phyloP scores from a whole-genome alignment of 768 basidiomycete species.

The Macrolepiota albuminosa region DNA sequence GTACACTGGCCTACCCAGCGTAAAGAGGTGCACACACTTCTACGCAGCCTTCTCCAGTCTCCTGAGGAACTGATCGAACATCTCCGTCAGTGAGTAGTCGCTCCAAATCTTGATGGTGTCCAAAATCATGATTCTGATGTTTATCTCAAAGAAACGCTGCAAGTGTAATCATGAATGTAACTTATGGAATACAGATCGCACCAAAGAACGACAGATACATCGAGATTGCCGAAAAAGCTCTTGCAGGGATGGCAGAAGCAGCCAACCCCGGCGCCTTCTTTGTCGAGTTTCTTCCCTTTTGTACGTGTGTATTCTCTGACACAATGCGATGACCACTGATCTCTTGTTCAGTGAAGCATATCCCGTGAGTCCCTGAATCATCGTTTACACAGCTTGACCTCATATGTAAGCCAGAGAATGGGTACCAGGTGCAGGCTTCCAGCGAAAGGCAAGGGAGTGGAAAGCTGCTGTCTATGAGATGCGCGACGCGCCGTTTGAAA shows the following conservation, averaged over 20 bases:
- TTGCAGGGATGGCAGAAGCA: conserved; percentile 46
- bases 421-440: conserved; percentile 48
- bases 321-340: background rate
- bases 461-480: conserved; percentile 42
- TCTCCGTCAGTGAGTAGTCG: conserved; percentile 39
- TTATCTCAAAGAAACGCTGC: conserved; percentile 36
- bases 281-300: conserved; percentile 43
- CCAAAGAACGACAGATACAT: conserved; percentile 42
- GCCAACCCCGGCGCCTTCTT: conserved; percentile 49
- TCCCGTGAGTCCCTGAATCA: conserved; percentile 31
- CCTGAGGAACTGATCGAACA: conserved; percentile 41
- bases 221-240: conserved; percentile 45
- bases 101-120: background rate
- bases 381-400: background rate
- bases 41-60: conserved; percentile 37
- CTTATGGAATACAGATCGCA: conserved; percentile 44
- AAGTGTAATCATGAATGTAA: conserved; percentile 48
- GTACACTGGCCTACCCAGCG: conserved; percentile 40
- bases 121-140: background rate
- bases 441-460: conserved; percentile 47
- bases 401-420: conserved; percentile 29
- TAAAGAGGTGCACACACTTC: conserved; percentile 40
- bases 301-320: conserved; percentile 14
- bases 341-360: conserved; percentile 38
- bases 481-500: conserved; percentile 38